Evolutionary conservation across 2,329 filamentous ascomycete genomes (phyloP).

Genomic region (Microsporum ferrugineum): DNA sequence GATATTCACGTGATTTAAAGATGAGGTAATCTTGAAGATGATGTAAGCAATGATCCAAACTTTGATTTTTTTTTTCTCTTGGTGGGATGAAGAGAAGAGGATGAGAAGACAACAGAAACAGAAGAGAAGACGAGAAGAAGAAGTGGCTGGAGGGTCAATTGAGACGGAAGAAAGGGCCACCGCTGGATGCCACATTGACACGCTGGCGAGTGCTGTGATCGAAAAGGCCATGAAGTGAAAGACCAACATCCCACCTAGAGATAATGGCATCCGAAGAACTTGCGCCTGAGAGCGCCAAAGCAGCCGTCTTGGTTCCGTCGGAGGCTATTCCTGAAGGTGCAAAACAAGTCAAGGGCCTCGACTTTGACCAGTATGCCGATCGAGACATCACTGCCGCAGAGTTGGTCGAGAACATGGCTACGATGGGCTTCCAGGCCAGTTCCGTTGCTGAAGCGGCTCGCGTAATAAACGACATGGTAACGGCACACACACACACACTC

Average conservation of each 20-base stretch:
- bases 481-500: conserved; percentile 10
- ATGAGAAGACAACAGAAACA: neutral
- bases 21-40: neutral
- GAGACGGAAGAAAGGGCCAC: too few relatives aligned
- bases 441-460: conserved; percentile 75
- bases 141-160: too few relatives aligned
- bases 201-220: neutral
- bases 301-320: conserved; percentile 76
- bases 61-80: neutral
- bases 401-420: conserved; percentile 65
- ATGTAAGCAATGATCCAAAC: neutral
- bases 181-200: neutral
- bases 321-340: conserved; percentile 67
- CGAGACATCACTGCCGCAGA: conserved; percentile 74
- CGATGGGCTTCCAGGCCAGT: conserved; percentile 76
- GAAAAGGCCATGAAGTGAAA: neutral
- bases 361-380: conserved; percentile 69
- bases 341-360: conserved; percentile 77
- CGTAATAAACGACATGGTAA: conserved; percentile 93
- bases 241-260: neutral
- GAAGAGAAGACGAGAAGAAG: too few relatives aligned
- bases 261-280: conserved; percentile 18
- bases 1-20: neutral
- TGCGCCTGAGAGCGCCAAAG: conserved; percentile 50
- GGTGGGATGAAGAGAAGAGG: neutral